phyloP scores from a whole-genome alignment of 192 early-diverging fungal species.

The Obelidium mucronatum region DNA sequence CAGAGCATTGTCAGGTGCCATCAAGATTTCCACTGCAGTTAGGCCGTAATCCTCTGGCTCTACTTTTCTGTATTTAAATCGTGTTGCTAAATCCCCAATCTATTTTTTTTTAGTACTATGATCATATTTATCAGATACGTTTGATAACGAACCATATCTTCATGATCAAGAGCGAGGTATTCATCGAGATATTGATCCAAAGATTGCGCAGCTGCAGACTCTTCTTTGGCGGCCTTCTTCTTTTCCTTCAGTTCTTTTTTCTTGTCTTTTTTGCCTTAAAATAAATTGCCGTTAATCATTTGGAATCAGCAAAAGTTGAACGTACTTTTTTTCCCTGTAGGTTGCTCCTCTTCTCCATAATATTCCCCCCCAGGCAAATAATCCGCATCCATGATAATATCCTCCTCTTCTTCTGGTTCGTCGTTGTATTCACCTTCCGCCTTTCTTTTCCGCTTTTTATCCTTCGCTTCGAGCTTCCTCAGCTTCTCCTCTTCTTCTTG shows the following conservation, averaged over 20 bases:
- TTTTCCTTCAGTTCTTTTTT: conserved; percentile 42
- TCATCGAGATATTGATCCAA: conserved; percentile 84
- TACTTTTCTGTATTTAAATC: conserved; percentile 94
- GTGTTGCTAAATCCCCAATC: conserved; percentile 81
- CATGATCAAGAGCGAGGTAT: conserved; percentile 90
- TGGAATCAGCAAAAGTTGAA: background rate
- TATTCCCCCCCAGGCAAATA: conserved; percentile 77
- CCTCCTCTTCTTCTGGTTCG: conserved; percentile 62
- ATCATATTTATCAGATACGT: background rate
- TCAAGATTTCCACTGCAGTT: conserved; percentile 83
- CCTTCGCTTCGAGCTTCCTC: conserved; percentile 44
- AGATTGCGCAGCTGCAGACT: conserved; percentile 41
- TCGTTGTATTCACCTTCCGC: conserved; percentile 46
- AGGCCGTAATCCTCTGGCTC: conserved; percentile 80
- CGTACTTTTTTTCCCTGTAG: conserved; percentile 36
- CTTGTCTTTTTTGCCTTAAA: conserved; percentile 33
- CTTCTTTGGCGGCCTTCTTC: conserved; percentile 52
- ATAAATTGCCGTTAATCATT: conserved; percentile 7
- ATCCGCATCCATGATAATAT: conserved; percentile 93
- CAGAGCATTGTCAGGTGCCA: conserved; percentile 89
- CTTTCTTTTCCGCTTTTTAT: conserved; percentile 40
- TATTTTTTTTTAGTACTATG: conserved; percentile 15
- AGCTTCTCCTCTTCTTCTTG: conserved; percentile 36
- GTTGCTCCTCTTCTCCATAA: conserved; percentile 46
- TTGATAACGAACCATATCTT: conserved; percentile 76